Percentiles rank a stretch among this genome's conserved stretches.
phyloP scores from a whole-genome alignment of 78 protist genomes.

The Protostelium mycophagum region DNA sequence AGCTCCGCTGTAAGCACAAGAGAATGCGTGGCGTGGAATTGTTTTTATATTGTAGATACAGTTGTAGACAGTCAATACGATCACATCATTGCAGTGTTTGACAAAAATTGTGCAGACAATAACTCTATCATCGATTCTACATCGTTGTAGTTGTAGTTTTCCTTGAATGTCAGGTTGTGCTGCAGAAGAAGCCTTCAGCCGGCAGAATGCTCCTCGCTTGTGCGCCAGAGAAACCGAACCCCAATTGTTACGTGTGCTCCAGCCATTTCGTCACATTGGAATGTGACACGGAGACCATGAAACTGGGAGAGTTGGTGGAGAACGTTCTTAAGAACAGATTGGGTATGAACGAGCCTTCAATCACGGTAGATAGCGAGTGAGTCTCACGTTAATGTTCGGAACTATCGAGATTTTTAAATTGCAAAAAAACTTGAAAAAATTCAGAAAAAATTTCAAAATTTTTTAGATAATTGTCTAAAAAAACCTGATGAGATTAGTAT shows the following conservation, averaged over 20 bases:
- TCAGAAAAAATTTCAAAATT: too few species aligned
- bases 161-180: neutral
- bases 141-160: neutral
- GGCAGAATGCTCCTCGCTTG: conserved; percentile 10
- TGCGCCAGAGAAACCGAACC: conserved; percentile 22
- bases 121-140: neutral
- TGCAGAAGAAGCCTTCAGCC: conserved; percentile 18
- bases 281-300: conserved; percentile 23
- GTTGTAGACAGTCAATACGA: neutral
- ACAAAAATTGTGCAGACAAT: neutral
- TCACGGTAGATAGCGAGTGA: conserved; percentile 20
- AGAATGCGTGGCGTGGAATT: neutral
- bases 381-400: too few species aligned
- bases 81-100: neutral
- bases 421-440: neutral
- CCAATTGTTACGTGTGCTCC: conserved; percentile 66
- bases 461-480: neutral
- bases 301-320: conserved; percentile 21
- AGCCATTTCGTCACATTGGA: conserved; percentile 8
- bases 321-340: conserved; percentile 15
- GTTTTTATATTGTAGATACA: neutral
- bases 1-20: neutral
- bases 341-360: conserved; percentile 25
- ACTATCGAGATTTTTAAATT: too few species aligned
- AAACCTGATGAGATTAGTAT: neutral